phyloP scores from a whole-genome alignment of 805 yeast species.

The Saccharomycopsis synnaedendra region DNA sequence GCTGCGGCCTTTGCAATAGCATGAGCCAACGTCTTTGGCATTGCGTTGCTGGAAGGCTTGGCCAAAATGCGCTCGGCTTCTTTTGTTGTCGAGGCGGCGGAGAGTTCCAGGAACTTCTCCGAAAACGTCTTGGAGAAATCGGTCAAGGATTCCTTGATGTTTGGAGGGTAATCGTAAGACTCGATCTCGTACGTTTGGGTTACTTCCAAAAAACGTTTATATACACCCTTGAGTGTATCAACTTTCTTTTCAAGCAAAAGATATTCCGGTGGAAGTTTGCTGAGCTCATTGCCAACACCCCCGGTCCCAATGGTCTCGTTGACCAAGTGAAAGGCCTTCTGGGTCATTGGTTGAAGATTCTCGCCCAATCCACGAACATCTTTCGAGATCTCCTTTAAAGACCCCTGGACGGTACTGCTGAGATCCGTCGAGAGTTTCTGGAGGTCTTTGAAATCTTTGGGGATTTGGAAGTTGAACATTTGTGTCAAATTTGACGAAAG shows the following conservation, averaged over 20 bases:
- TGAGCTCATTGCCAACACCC: constrained; percentile 51
- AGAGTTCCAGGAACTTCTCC: constrained; percentile 46
- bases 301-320: constrained; percentile 35
- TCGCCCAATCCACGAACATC: constrained; percentile 11
- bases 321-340: constrained; percentile 43
- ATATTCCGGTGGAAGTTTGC: constrained; percentile 68
- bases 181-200: constrained; percentile 61
- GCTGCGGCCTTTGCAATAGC: constrained; percentile 50
- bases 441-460: constrained; percentile 14
- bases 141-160: constrained; percentile 50
- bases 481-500: no score
- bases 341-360: constrained; percentile 15
- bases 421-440: constrained; percentile 13
- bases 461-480: constrained; percentile 4
- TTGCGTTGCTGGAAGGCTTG: constrained; percentile 17
- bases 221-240: constrained; percentile 50
- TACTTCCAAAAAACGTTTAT: constrained; percentile 38
- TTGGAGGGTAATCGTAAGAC: constrained; percentile 78
- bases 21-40: constrained; percentile 64
- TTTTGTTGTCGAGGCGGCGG: constrained; percentile 52
- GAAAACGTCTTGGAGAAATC: constrained; percentile 50
- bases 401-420: constrained; percentile 10
- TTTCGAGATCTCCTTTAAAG: constrained; percentile 13
- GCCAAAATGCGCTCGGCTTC: constrained; percentile 50
- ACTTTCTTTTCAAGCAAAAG: constrained; percentile 54